Percentiles rank a stretch among this genome's conserved stretches.
Evolutionary conservation across 2,329 filamentous ascomycete genomes (phyloP).

Genomic region (Coniochaeta prunicola): DNA sequence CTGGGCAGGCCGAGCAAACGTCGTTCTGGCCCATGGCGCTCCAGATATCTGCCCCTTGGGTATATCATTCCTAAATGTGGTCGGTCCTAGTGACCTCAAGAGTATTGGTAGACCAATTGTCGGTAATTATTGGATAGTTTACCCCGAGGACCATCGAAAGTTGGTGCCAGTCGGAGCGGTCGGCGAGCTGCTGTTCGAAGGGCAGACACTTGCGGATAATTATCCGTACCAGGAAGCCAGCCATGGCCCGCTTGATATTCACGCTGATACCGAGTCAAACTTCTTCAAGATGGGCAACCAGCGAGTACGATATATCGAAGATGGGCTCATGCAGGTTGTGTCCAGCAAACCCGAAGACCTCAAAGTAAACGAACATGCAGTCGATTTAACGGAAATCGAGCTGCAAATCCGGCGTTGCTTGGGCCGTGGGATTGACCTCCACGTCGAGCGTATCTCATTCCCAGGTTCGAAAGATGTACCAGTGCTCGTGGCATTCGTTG

Average conservation of each 20-base stretch:
- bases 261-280: conserved; percentile 21
- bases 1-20: conserved; percentile 36
- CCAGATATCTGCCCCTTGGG: conserved; percentile 44
- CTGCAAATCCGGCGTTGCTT: conserved; percentile 38
- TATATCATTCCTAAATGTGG: conserved; percentile 38
- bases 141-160: conserved; percentile 39
- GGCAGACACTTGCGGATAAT: conserved; percentile 39
- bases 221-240: conserved; percentile 21
- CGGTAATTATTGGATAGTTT: conserved; percentile 46
- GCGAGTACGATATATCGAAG: conserved; percentile 37
- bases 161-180: conserved; percentile 46
- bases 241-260: conserved; percentile 13
- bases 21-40: conserved; percentile 44
- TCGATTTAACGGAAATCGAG: conserved; percentile 38
- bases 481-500: conserved; percentile 40
- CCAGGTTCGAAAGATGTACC: conserved; percentile 28
- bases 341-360: conserved; percentile 34
- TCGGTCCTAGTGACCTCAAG: conserved; percentile 25
- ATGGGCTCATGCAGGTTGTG: conserved; percentile 41
- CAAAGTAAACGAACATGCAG: conserved; percentile 27
- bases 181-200: conserved; percentile 55
- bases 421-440: conserved; percentile 37
- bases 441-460: conserved; percentile 40
- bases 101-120: conserved; percentile 40
- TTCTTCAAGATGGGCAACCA: conserved; percentile 46